A percentile compares a stretch with the other conserved stretches of the same genome.
These are phyloP conservation scores for Pseudogymnoascus sp. DNA, from an alignment of 2,329 filamentous ascomycete species.

Conservation along the genomic window DNA sequence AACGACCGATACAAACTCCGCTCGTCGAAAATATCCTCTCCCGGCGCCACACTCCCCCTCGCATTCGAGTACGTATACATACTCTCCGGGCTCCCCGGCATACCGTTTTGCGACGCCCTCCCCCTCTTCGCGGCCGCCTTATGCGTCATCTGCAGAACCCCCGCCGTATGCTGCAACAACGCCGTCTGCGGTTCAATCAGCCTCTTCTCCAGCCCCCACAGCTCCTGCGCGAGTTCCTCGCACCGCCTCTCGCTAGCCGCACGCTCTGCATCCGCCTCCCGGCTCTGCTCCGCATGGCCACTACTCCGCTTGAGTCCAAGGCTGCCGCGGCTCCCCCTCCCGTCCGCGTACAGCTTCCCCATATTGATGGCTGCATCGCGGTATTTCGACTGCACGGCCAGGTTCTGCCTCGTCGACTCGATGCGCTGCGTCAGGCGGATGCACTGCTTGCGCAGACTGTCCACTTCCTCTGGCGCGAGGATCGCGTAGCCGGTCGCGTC, in stretches of 20 bases:
- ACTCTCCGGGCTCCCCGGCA: constrained; percentile 71
- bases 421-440: constrained; percentile 66
- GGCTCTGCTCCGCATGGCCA: constrained; percentile 31
- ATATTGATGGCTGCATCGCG: constrained; percentile 87
- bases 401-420: constrained; percentile 71
- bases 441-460: constrained; percentile 82
- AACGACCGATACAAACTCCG: constrained; percentile 64
- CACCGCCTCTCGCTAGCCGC: constrained; percentile 70
- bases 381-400: constrained; percentile 87
- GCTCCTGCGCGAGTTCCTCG: constrained; percentile 73
- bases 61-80: constrained; percentile 62
- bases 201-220: constrained; percentile 72
- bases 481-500: constrained; percentile 84
- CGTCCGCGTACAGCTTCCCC: constrained; percentile 64
- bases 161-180: constrained; percentile 83
- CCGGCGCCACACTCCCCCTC: constrained; percentile 51
- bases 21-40: constrained; percentile 67
- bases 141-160: constrained; percentile 85
- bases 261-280: constrained; percentile 66
- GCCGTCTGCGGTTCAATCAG: constrained; percentile 67
- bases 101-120: constrained; percentile 38
- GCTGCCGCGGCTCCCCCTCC: constrained; percentile 45
- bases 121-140: constrained; percentile 50
- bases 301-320: constrained; percentile 38
- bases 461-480: constrained; percentile 84